phyloP scores from a whole-genome alignment of 83 land plant species.

The Picea mariana region DNA sequence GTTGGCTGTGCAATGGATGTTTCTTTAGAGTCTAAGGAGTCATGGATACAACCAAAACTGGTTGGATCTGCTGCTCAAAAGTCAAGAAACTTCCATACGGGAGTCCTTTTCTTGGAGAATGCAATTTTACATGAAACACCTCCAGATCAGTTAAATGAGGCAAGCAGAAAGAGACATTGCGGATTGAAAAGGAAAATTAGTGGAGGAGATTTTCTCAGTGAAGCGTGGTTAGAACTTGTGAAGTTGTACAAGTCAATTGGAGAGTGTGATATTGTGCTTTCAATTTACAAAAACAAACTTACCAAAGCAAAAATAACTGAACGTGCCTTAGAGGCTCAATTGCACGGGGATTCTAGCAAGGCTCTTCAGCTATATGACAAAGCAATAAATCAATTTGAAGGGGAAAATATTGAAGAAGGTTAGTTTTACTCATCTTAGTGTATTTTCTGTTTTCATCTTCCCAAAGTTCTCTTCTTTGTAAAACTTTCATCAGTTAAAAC shows the following conservation, averaged over 20 bases:
- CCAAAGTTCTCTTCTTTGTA: not conserved
- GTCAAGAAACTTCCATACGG: constrained; percentile 50
- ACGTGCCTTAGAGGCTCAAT: constrained; percentile 43
- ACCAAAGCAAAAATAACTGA: constrained; percentile 34
- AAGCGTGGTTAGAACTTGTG: constrained; percentile 61
- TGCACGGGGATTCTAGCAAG: constrained; percentile 36
- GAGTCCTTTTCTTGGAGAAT: constrained; percentile 48
- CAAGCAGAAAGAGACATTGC: constrained; percentile 39
- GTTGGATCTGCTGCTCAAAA: constrained; percentile 45
- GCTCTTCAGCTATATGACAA: constrained; percentile 49
- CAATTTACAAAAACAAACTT: constrained; percentile 38
- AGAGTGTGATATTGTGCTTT: constrained; percentile 53
- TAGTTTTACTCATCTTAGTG: not conserved
- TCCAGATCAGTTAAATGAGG: constrained; percentile 22
- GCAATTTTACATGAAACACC: constrained; percentile 35
- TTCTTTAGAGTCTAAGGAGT: constrained; percentile 36
- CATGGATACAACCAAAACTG: constrained; percentile 47
- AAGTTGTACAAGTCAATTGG: constrained; percentile 48
- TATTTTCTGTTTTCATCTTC: not conserved
- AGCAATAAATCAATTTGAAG: constrained; percentile 28
- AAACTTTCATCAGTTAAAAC: not conserved
- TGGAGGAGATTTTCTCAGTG: constrained; percentile 18
- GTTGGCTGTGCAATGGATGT: constrained; percentile 38
- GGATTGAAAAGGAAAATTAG: constrained; percentile 30
- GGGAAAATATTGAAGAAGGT: constrained; percentile 12